These are phyloP conservation scores for Tritrichomonas foetus DNA, from an alignment of 208 protist species.

Conservation along the genomic window DNA sequence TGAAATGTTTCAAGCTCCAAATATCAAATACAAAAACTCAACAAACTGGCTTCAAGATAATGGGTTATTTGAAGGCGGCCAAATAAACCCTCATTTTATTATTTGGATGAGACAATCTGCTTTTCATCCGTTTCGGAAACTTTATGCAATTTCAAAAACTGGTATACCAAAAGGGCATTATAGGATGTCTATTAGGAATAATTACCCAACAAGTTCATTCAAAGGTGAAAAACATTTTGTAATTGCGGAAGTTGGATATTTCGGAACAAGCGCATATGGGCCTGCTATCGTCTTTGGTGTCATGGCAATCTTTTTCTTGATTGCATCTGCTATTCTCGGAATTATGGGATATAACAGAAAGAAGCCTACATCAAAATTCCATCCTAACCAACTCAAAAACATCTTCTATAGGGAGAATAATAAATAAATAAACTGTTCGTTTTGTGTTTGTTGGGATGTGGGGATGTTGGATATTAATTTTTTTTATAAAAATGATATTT, in stretches of 20 bases:
- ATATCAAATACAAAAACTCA: not conserved
- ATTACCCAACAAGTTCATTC: not conserved
- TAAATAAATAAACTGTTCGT: too few relatives aligned
- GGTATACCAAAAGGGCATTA: not conserved
- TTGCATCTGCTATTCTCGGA: not conserved
- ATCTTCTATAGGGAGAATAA: not conserved
- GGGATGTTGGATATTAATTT: too few relatives aligned
- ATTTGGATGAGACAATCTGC: conserved; percentile 13
- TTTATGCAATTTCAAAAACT: not conserved
- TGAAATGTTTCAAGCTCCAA: not conserved
- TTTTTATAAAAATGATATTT: too few relatives aligned
- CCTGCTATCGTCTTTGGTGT: not conserved
- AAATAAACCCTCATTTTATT: conserved; percentile 4
- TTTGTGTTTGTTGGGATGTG: too few relatives aligned
- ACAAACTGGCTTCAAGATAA: not conserved
- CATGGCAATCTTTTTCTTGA: not conserved
- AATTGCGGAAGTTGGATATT: not conserved
- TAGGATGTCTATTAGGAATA: not conserved
- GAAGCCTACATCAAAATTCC: conserved; percentile 13
- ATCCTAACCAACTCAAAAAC: not conserved
- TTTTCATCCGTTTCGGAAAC: not conserved
- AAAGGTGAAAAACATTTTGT: not conserved
- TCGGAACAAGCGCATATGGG: not conserved
- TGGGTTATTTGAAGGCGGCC: not conserved
- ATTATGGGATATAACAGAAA: not conserved